These are phyloP conservation scores for Ogataea nakhonphanomensis DNA, from an alignment of 805 yeast genomes.

Conservation along the genomic window DNA sequence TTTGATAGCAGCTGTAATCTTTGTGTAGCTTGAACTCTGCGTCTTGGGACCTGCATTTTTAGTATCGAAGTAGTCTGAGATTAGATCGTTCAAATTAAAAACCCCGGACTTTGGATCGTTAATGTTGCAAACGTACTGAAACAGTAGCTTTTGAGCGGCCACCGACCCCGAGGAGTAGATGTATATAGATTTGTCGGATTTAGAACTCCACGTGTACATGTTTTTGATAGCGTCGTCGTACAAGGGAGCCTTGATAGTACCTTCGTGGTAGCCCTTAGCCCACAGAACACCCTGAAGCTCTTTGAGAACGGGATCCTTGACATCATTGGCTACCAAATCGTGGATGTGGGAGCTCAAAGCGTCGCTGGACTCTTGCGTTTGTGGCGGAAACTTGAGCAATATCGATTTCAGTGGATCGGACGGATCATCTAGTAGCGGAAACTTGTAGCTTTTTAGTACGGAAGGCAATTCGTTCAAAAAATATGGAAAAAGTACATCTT, in stretches of 20 bases:
- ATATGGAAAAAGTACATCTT: constrained; percentile 72
- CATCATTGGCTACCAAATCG: constrained; percentile 57
- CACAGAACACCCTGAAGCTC: constrained; percentile 81
- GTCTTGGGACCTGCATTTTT: constrained; percentile 75
- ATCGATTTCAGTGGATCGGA: constrained; percentile 30
- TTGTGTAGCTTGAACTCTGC: constrained; percentile 52
- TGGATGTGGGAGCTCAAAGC: constrained; percentile 46
- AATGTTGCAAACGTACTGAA: constrained; percentile 51
- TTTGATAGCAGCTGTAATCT: constrained; percentile 40
- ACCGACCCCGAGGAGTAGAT: constrained; percentile 91
- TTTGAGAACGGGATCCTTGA: constrained; percentile 76
- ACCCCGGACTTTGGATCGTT: constrained; percentile 25
- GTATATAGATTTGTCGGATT: constrained; percentile 38
- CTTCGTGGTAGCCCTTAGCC: constrained; percentile 75
- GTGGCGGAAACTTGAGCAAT: constrained; percentile 46
- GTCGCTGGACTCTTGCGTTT: constrained; percentile 26
- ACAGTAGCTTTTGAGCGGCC: constrained; percentile 78
- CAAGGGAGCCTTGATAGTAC: constrained; percentile 73
- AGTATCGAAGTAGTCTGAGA: constrained; percentile 80
- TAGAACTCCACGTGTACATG: constrained; percentile 41
- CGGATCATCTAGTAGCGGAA: constrained; percentile 30
- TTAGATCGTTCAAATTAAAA: constrained; percentile 48
- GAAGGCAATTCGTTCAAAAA: constrained; percentile 52
- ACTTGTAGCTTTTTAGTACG: constrained; percentile 31
- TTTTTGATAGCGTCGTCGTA: constrained; percentile 66